Evolutionary conservation across 768 basidiomycete genomes (phyloP).

Genomic region (Leucocoprinus sp.): DNA sequence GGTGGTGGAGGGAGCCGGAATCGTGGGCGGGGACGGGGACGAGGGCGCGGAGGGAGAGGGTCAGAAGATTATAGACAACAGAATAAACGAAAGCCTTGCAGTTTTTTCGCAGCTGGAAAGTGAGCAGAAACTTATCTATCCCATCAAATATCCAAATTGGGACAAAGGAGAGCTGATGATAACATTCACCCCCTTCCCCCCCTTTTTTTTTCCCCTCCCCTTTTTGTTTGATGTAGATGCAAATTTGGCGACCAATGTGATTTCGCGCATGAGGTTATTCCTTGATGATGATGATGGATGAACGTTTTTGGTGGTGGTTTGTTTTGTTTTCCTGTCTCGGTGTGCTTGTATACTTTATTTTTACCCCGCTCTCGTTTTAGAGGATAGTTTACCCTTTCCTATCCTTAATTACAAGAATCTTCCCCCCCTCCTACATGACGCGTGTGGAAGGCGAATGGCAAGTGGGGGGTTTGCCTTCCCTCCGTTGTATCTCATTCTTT

Average conservation of each 20-base stretch:
- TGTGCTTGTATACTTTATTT: slow-evolving; percentile 10
- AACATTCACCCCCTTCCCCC: slow-evolving; percentile 40
- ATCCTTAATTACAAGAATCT: too few species aligned
- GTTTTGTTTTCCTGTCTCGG: too few species aligned
- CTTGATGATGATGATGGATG: slow-evolving; percentile 7
- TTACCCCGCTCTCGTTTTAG: neutral
- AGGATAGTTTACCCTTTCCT: neutral
- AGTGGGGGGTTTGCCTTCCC: too few species aligned
- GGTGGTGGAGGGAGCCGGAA: slow-evolving; percentile 43
- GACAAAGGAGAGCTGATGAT: slow-evolving; percentile 29
- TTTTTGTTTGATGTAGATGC: too few species aligned
- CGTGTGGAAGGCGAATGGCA: too few species aligned
- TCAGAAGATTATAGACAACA: slow-evolving; percentile 51
- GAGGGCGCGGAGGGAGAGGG: slow-evolving; percentile 33
- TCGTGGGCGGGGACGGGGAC: slow-evolving; percentile 51
- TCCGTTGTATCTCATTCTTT: too few species aligned
- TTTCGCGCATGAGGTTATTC: slow-evolving; percentile 58
- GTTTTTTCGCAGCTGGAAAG: slow-evolving; percentile 88
- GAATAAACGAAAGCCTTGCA: slow-evolving; percentile 85
- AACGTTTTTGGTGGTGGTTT: neutral
- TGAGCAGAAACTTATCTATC: slow-evolving; percentile 59
- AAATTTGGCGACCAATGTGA: slow-evolving; percentile 85
- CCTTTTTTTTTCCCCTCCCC: too few species aligned
- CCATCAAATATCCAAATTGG: slow-evolving; percentile 29
- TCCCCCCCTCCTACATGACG: too few species aligned